Evolutionary conservation across 1,284 basidiomycete genomes (phyloP).

Genomic region (Ceratobasidium papillatum): DNA sequence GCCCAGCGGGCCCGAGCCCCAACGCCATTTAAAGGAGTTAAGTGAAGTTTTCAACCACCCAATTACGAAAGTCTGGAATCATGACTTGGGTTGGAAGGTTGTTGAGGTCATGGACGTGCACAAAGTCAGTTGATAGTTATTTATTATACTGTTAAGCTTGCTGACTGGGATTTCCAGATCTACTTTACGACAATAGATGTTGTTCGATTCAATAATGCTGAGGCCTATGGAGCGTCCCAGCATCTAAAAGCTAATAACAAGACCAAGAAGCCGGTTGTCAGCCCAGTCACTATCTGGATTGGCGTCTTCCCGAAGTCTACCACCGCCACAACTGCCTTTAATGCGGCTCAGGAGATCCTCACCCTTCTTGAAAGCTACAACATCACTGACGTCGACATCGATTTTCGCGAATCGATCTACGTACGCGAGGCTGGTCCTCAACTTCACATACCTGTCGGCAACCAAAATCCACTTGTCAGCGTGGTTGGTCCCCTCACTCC

Average conservation of each 20-base stretch:
- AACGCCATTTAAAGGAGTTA: conserved; percentile 49
- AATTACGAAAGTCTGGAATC: not conserved
- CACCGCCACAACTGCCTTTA: conserved; percentile 34
- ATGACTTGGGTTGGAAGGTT: conserved; percentile 15
- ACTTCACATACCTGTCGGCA: conserved; percentile 33
- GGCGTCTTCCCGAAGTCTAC: conserved; percentile 38
- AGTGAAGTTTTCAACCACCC: conserved; percentile 46
- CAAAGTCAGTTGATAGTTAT: conserved; percentile 5
- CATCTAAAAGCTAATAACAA: too few relatives aligned
- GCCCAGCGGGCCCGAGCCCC: conserved; percentile 47
- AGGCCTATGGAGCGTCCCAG: too few relatives aligned
- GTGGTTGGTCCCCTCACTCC: conserved; percentile 39
- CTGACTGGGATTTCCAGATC: too few relatives aligned
- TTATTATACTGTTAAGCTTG: not conserved
- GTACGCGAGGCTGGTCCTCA: conserved; percentile 1
- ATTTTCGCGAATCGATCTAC: conserved; percentile 37
- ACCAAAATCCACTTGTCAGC: conserved; percentile 25
- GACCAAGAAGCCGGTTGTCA: too few relatives aligned
- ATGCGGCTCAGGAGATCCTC: conserved; percentile 36
- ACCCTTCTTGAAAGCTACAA: conserved; percentile 20
- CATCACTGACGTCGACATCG: conserved; percentile 41
- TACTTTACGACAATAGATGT: too few relatives aligned
- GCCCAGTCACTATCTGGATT: conserved; percentile 43
- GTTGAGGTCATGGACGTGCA: conserved; percentile 19
- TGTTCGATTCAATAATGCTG: too few relatives aligned